Evolutionary conservation across 306 rosid species (phyloP), one percentile per base, ranked within the genome.

Genomic region (Senna siamea): DNA sequence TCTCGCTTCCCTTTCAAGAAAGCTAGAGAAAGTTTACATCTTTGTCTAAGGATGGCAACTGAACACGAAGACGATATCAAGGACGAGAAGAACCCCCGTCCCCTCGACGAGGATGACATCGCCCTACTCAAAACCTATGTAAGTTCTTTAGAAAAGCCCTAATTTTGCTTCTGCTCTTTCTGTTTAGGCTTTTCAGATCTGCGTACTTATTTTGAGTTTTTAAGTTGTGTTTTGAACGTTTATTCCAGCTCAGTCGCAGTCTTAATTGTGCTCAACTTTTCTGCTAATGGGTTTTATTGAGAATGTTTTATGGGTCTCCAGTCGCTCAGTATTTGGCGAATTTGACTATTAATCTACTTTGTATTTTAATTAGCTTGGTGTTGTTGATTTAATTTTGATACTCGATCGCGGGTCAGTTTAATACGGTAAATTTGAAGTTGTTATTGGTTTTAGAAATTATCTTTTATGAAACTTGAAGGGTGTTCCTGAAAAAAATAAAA

Each of bases 81-180:
- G 83, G 99, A 95, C 80, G 99, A 95, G 97, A 95, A 95, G 90
- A 95, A 90, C 77, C 98, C 98, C 19, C 89, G 83, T 43, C 99
- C 99, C 15, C 98, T 92, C 20, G 99, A 95, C 22, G 99, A 95
- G 76, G 99, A 92, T 73, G 98, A 95, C 69, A 95, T 92, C 50
- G 98, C 97, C 11, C 91, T 95, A 15, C 98, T 95, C 79, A 95
- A 92, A 81, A 95, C 99, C 41, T 95, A 95, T 17, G 99, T 95
- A 80, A 52, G 76, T 23, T 71, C 59, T 69, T 65, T 20, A 38
- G 32, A 0, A 9, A 69, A 82, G 73, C 89, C 89, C 88, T 83
- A 77, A 66, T 35, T 76, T 82, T 8, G 5, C 28, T 34, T 22
- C 58, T 23, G 10, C 51, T 48, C 8, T 50, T 56, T 74, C 30